These are phyloP conservation scores for Ceratobasidium sp. DNA, from an alignment of 1,284 basidiomycete genomes.

Conservation along the genomic window DNA sequence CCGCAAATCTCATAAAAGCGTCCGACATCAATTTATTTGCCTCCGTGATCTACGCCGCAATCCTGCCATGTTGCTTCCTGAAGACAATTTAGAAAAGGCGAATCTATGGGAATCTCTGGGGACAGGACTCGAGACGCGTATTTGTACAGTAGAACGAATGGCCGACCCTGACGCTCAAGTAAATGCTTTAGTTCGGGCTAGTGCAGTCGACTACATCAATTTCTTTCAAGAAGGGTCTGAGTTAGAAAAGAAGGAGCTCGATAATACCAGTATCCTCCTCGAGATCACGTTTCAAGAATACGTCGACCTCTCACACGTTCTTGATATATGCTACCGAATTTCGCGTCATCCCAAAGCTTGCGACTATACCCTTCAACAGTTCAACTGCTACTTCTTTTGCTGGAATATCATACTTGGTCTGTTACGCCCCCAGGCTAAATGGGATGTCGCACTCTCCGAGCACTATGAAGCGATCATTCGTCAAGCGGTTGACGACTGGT, in stretches of 20 bases:
- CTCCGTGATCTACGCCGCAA: not conserved
- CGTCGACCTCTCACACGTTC: not conserved
- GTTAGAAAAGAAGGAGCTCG: not conserved
- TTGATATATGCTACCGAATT: conserved; percentile 21
- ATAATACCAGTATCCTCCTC: not conserved
- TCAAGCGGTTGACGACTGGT: not conserved
- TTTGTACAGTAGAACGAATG: conserved; percentile 8
- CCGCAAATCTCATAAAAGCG: not conserved
- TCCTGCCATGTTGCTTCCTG: not conserved
- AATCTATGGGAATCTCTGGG: not conserved
- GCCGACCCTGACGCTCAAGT: conserved; percentile 2
- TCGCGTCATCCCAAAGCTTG: not conserved
- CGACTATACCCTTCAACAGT: conserved; percentile 23
- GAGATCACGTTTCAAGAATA: not conserved
- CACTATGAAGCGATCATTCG: not conserved
- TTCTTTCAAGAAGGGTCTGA: not conserved
- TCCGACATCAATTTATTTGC: not conserved
- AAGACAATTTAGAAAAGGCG: no score
- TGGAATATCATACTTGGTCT: conserved; percentile 18
- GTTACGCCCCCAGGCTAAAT: not conserved
- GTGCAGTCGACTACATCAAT: conserved; percentile 17
- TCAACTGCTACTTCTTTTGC: conserved; percentile 28
- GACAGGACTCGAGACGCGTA: not conserved
- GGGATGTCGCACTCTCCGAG: not conserved
- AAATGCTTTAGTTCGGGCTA: conserved; percentile 10